These are phyloP conservation scores for Entomortierella parvispora DNA, from an alignment of 192 early-diverging fungal species.

Conservation along the genomic window DNA sequence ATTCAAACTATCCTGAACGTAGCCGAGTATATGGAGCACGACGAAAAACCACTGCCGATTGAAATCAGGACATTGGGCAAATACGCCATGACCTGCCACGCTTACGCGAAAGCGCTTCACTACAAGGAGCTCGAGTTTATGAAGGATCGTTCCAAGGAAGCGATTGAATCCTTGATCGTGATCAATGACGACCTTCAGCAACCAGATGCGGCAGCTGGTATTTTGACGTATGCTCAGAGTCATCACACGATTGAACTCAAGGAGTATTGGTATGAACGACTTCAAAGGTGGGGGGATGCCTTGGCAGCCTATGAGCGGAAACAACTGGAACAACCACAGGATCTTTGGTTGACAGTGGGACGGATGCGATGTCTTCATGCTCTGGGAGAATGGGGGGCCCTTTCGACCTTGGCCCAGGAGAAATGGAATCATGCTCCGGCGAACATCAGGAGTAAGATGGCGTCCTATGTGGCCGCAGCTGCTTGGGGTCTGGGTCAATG, in stretches of 20 bases:
- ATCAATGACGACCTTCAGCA: slow-evolving; percentile 96
- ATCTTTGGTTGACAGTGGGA: slow-evolving; percentile 76
- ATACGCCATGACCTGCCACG: slow-evolving; percentile 92
- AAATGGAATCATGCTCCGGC: slow-evolving; percentile 72
- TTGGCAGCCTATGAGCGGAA: slow-evolving; percentile 81
- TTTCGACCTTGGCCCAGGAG: slow-evolving; percentile 83
- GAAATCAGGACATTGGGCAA: slow-evolving; percentile 88
- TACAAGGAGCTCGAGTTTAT: slow-evolving; percentile 97
- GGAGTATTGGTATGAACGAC: slow-evolving; percentile 92
- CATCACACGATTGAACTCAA: slow-evolving; percentile 83
- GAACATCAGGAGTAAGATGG: slow-evolving; percentile 77
- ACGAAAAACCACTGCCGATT: slow-evolving; percentile 94
- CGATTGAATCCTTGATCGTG: slow-evolving; percentile 90
- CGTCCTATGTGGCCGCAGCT: slow-evolving; percentile 87
- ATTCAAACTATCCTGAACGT: slow-evolving; percentile 90
- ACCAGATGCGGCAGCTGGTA: slow-evolving; percentile 95
- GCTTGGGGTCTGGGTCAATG: slow-evolving; percentile 93
- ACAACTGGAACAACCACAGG: slow-evolving; percentile 77
- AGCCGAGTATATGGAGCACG: slow-evolving; percentile 99
- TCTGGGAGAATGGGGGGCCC: slow-evolving; percentile 90
- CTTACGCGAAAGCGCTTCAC: slow-evolving; percentile 96
- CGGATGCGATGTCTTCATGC: slow-evolving; percentile 94
- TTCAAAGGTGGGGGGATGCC: slow-evolving; percentile 95
- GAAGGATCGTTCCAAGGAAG: slow-evolving; percentile 79
- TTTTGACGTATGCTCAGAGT: slow-evolving; percentile 89